A percentile compares a stretch with the other conserved stretches of the same genome.
These are phyloP conservation scores for Imleria badia DNA, from an alignment of 768 basidiomycete species.

Conservation along the genomic window DNA sequence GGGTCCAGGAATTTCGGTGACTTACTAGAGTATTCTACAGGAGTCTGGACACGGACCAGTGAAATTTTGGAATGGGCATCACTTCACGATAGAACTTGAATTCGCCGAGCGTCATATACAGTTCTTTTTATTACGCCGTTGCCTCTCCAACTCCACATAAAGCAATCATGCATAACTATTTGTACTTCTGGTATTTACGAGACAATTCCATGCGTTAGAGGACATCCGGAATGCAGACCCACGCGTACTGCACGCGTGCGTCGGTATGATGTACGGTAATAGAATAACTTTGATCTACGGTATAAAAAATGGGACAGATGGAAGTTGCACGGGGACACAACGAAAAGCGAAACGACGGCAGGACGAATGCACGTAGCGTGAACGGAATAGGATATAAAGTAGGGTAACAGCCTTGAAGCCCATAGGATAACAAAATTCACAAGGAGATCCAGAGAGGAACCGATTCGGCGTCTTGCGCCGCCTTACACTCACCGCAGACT, in stretches of 20 bases:
- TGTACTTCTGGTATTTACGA: conserved; percentile 8
- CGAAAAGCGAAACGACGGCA: background rate
- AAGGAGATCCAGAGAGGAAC: background rate
- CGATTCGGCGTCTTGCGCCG: background rate
- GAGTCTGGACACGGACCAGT: no score
- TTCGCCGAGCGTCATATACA: no score
- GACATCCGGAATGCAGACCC: conserved; percentile 2
- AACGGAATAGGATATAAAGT: conserved; percentile 11
- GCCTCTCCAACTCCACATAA: background rate
- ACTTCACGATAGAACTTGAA: no score
- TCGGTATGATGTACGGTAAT: conserved; percentile 15
- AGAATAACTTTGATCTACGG: conserved; percentile 11
- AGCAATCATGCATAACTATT: background rate
- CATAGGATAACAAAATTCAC: conserved; percentile 6
- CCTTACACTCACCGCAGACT: conserved; percentile 16
- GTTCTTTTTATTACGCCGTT: background rate
- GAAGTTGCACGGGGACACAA: background rate
- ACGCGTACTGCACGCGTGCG: background rate
- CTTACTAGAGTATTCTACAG: no score
- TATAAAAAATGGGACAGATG: conserved; percentile 10
- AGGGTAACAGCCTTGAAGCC: conserved; percentile 5
- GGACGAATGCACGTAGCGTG: conserved; percentile 1
- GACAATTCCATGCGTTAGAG: background rate
- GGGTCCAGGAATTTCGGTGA: no score
- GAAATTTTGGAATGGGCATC: no score